These are phyloP conservation scores for Pugionium dolabratum DNA, from an alignment of 345 rosid species.

Conservation along the genomic window DNA sequence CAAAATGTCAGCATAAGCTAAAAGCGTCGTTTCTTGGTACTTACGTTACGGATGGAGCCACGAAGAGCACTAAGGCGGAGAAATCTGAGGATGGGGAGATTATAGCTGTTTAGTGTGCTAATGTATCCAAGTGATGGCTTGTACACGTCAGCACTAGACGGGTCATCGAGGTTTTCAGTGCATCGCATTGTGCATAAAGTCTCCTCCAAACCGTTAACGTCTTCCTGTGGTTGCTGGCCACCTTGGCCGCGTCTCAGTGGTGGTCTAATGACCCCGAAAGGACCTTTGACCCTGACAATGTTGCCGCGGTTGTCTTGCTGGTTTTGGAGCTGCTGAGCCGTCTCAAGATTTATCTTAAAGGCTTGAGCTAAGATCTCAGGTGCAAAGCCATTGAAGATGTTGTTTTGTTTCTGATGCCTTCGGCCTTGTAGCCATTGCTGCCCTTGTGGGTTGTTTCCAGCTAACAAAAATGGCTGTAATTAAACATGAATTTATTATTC, in stretches of 20 bases:
- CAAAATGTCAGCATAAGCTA: too few species aligned
- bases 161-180: constrained; percentile 56
- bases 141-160: constrained; percentile 51
- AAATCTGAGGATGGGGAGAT: constrained; percentile 53
- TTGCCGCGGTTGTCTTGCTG: constrained; percentile 50
- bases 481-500: background rate
- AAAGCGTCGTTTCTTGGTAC: background rate
- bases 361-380: constrained; percentile 51
- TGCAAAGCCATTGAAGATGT: constrained; percentile 56
- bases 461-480: constrained; percentile 51
- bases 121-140: constrained; percentile 51
- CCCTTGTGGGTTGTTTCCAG: constrained; percentile 57
- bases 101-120: constrained; percentile 52
- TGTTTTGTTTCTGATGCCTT: constrained; percentile 42
- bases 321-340: constrained; percentile 50
- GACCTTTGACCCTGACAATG: constrained; percentile 51
- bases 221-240: constrained; percentile 26
- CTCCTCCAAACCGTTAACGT: constrained; percentile 56
- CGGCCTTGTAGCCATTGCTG: constrained; percentile 34
- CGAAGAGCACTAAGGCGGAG: constrained; percentile 55
- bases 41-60: constrained; percentile 44
- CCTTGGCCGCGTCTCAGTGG: constrained; percentile 35
- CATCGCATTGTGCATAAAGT: constrained; percentile 57
- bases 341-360: constrained; percentile 44
- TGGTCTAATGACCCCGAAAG: constrained; percentile 47